Evolutionary conservation across 768 basidiomycete species (phyloP).

Genomic region (Naganishia randhawae): DNA sequence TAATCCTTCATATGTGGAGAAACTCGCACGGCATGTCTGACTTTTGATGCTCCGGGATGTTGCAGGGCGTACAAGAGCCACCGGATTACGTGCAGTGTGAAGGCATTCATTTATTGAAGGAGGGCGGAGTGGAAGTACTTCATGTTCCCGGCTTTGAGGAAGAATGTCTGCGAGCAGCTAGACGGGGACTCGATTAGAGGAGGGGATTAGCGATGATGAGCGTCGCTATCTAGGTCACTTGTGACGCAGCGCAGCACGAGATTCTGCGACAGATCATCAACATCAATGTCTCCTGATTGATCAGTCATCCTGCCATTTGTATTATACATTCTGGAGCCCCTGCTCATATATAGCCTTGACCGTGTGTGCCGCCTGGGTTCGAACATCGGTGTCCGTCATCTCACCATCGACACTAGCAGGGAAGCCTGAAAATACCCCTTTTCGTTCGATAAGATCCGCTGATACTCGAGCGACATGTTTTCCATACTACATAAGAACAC

Average conservation of each 20-base stretch:
- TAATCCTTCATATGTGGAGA: not conserved
- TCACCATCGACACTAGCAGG: not conserved
- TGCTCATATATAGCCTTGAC: conserved; percentile 22
- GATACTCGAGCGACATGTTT: conserved; percentile 8
- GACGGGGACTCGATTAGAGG: conserved; percentile 53
- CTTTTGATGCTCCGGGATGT: not conserved
- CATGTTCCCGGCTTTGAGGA: conserved; percentile 61
- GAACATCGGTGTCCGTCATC: not conserved
- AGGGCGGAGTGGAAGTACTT: conserved; percentile 47
- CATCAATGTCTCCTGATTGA: not conserved
- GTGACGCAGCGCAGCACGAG: no score
- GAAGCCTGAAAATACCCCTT: conserved; percentile 6
- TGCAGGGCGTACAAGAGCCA: conserved; percentile 75
- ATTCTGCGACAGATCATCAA: not conserved
- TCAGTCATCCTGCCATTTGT: not conserved
- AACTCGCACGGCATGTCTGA: not conserved
- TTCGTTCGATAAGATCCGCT: conserved; percentile 2
- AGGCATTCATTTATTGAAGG: conserved; percentile 61
- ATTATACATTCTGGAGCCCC: conserved; percentile 17
- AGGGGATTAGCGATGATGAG: not conserved
- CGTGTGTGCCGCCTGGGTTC: conserved; percentile 1
- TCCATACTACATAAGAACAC: not conserved
- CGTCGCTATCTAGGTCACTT: no score
- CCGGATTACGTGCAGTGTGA: conserved; percentile 91
- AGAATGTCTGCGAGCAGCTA: conserved; percentile 74